Percentiles rank a stretch among this genome's conserved stretches.
Evolutionary conservation across 176 grass and related monocot genomes (phyloP).

Genomic region (Bromus sterilis): DNA sequence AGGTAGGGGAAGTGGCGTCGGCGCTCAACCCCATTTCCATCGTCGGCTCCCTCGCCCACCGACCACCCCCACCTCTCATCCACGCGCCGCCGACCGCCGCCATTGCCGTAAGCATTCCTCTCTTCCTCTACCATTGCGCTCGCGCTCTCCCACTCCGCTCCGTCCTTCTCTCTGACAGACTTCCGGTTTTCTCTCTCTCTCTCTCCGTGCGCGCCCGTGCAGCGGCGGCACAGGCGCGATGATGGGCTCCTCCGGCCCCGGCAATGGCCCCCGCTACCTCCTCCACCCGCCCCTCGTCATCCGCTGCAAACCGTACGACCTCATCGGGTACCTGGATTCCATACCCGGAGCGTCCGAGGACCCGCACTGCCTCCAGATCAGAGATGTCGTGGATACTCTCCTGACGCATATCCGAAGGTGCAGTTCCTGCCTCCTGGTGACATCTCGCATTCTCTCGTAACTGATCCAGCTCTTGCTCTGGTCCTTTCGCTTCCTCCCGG

Average conservation of each 20-base stretch:
- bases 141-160: background rate
- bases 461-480: background rate
- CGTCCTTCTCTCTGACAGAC: background rate
- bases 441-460: background rate
- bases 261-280: background rate
- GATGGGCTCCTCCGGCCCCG: background rate
- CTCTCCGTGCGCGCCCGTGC: background rate
- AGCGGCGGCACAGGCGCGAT: background rate
- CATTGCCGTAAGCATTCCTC: background rate
- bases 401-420: background rate
- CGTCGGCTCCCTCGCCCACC: background rate
- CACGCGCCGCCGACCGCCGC: background rate
- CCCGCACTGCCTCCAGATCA: background rate
- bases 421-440: background rate
- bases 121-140: background rate
- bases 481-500: background rate
- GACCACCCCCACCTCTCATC: background rate
- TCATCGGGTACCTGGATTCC: background rate
- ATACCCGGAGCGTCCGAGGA: background rate
- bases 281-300: too few relatives aligned
- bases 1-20: background rate
- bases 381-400: background rate
- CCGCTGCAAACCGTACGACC: background rate
- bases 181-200: background rate
- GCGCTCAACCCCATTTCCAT: background rate